Conservation (phyloP, 768 basidiomycete genomes). For the Thelephora ganbajun region DNA sequence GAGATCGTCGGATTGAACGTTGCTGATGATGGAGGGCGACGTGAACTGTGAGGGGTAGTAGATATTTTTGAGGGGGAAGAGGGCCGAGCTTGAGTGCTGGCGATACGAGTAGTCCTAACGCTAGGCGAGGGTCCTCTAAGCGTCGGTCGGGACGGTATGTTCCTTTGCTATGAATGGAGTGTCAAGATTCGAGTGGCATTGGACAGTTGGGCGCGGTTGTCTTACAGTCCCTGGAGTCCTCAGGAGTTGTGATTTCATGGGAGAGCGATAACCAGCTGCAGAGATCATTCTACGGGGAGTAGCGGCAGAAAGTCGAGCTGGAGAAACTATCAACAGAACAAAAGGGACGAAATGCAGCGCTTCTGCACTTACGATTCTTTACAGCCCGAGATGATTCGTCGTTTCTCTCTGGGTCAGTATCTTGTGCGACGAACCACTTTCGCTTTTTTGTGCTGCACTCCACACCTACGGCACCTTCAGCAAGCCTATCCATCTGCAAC, state of each 20-base stretch:
- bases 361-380: conserved; percentile 41
- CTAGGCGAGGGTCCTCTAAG: conserved; percentile 19
- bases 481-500: conserved; percentile 47
- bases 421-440: conserved; percentile 58
- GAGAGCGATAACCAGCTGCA: conserved; percentile 2
- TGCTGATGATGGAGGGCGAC: conserved; percentile 38
- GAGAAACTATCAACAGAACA: conserved; percentile 1
- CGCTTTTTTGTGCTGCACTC: conserved; percentile 60
- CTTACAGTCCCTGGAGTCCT: conserved; percentile 20
- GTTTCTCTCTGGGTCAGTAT: conserved; percentile 23
- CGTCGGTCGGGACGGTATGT: conserved; percentile 15
- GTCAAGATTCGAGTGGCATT: not conserved
- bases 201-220: not conserved
- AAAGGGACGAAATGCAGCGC: not conserved
- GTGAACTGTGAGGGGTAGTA: conserved; percentile 17
- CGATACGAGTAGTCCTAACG: conserved; percentile 20
- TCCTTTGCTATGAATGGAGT: conserved; percentile 10
- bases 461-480: conserved; percentile 32
- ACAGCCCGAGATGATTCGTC: conserved; percentile 29
- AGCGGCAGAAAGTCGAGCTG: conserved; percentile 32
- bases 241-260: conserved; percentile 8
- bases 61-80: conserved; percentile 37
- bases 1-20: conserved; percentile 62
- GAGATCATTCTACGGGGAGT: not conserved
- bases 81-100: conserved; percentile 23